A percentile compares a stretch with the other conserved stretches of the same genome.
Evolutionary conservation across 2,329 filamentous ascomycete genomes (phyloP).

Genomic region (Fusarium transvaalense): DNA sequence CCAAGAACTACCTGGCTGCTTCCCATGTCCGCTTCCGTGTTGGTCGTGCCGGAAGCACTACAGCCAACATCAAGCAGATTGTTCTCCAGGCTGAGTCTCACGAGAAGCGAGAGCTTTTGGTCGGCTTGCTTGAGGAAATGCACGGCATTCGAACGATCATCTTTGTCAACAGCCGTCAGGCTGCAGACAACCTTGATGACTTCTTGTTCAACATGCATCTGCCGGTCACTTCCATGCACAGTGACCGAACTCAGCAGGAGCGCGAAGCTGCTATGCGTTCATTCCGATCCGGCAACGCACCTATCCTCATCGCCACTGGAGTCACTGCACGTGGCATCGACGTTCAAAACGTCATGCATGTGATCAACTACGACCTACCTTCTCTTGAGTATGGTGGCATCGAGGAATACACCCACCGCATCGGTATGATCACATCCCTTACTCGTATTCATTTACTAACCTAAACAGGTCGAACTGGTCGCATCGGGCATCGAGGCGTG

Average conservation of each 20-base stretch:
- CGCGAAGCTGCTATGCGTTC: slow-evolving; percentile 91
- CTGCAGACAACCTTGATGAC: slow-evolving; percentile 88
- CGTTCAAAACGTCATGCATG: slow-evolving; percentile 85
- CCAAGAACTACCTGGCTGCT: slow-evolving; percentile 78
- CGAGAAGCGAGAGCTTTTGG: slow-evolving; percentile 77
- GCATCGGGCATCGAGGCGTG: slow-evolving; percentile 87
- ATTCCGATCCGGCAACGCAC: slow-evolving; percentile 80
- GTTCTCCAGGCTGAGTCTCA: slow-evolving; percentile 75
- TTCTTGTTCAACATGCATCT: slow-evolving; percentile 83
- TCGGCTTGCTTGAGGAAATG: slow-evolving; percentile 77
- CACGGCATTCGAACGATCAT: slow-evolving; percentile 84
- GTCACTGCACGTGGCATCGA: slow-evolving; percentile 91
- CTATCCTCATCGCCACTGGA: slow-evolving; percentile 88
- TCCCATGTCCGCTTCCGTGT: slow-evolving; percentile 86
- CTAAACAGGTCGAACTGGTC: slow-evolving; percentile 82
- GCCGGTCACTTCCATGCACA: slow-evolving; percentile 89
- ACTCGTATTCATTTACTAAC: slow-evolving; percentile 10
- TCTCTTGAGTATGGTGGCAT: slow-evolving; percentile 83
- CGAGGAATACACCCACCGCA: slow-evolving; percentile 92
- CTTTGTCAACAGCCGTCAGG: slow-evolving; percentile 86
- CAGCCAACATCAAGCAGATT: slow-evolving; percentile 84
- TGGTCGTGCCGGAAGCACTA: slow-evolving; percentile 86
- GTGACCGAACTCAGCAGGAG: slow-evolving; percentile 88
- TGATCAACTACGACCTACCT: slow-evolving; percentile 94
- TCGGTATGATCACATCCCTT: slow-evolving; percentile 71